Evolutionary conservation across 208 protist species (phyloP).

Genomic region (Phytomonas sp.): DNA sequence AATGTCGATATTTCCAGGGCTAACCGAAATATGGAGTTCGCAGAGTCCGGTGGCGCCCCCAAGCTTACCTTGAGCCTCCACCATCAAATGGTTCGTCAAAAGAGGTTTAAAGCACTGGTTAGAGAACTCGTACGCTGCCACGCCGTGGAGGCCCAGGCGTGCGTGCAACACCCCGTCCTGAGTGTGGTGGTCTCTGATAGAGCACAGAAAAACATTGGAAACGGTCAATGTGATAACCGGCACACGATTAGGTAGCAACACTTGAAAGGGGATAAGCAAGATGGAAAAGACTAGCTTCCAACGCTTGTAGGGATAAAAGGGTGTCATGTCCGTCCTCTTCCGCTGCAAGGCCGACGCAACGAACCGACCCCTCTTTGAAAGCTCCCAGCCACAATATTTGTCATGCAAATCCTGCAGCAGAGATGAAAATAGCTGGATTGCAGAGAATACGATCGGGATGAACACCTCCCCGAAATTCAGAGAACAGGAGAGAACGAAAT

Average conservation of each 20-base stretch:
- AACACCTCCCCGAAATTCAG: slow-evolving; percentile 21
- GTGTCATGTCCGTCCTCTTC: neutral
- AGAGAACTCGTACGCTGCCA: slow-evolving; percentile 37
- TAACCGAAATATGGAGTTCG: too few species aligned
- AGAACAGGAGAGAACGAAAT: slow-evolving; percentile 11
- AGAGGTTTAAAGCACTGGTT: slow-evolving; percentile 25
- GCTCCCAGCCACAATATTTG: too few species aligned
- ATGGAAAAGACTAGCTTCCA: slow-evolving; percentile 44
- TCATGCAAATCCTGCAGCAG: too few species aligned
- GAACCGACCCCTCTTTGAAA: too few species aligned
- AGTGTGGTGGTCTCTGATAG: slow-evolving; percentile 20
- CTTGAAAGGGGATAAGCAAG: slow-evolving; percentile 37
- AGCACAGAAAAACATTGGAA: slow-evolving; percentile 41
- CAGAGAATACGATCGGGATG: slow-evolving; percentile 14
- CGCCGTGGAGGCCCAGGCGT: slow-evolving; percentile 38
- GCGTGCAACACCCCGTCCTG: slow-evolving; percentile 29
- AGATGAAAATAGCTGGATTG: too few species aligned
- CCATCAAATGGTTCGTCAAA: slow-evolving; percentile 20
- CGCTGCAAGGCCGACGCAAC: neutral
- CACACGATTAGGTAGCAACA: slow-evolving; percentile 27
- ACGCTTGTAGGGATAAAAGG: slow-evolving; percentile 22
- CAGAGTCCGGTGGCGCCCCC: too few species aligned
- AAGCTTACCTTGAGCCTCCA: too few species aligned
- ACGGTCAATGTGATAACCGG: slow-evolving; percentile 33
- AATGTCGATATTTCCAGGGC: too few species aligned